Evolutionary conservation across 129 eudicot genomes (phyloP), one percentile per base, ranked within the genome.

Genomic region (Calendula officinalis): DNA sequence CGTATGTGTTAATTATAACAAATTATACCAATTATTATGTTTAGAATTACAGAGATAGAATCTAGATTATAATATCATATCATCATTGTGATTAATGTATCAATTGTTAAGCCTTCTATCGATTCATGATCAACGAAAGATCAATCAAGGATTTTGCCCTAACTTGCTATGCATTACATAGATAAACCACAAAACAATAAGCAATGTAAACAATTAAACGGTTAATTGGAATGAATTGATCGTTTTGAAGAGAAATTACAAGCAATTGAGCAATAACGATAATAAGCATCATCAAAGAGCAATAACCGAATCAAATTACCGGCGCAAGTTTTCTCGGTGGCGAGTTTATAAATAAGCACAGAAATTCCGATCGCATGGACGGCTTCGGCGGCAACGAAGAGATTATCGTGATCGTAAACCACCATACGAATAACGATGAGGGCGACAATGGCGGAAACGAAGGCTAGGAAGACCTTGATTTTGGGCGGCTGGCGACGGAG

Each of bases 351-450:
- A 52, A 87, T 83, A 51, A 83, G 80, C 43, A 87, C 75, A 9
- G 74, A 81, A 15, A 87, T 83, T 10, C 95, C 95, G 37, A 87
- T 74, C 58, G 90, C 79, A 55, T 83, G 87, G 46, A 81, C 87
- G 40, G 82, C 86, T 67, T 81, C 91, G 5, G 85, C 77, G 14
- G 84, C 88, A 15, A 87, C 78, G 61, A 84, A 87, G 64, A 84
- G 85, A 61, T 78, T 84, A 56, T 87, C 85, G 50, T 83, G 90
- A 64, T 87, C 95, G 54, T 83, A 79, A 15, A 87, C 95, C 9
- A 81, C 72, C 32, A 75, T 53, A 30, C 85, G 90, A 15, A 87
- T 79, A 47, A 87, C 69, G 9, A 79, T 79, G n/a, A 87, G 84
- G n/a, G 83, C 80, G 40, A 77, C 79, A 54, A 74, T 64, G 39